phyloP scores from a whole-genome alignment of 805 yeast genomes.

The Ogataea dorogensis region DNA sequence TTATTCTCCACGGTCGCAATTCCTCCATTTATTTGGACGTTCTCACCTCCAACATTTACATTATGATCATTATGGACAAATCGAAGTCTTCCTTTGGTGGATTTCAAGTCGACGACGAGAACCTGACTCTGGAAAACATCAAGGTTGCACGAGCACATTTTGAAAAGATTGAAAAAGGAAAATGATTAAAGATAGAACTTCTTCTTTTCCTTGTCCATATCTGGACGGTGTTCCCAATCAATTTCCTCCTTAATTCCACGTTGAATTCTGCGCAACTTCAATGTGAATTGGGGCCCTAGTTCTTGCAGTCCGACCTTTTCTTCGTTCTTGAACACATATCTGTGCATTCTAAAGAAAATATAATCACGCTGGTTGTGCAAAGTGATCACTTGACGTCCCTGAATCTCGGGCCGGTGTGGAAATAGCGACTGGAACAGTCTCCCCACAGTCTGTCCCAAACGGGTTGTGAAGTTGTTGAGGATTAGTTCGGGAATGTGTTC shows the following conservation, averaged over 20 bases:
- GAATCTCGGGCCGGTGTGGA: conserved; percentile 90
- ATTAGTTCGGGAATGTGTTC: conserved; percentile 90
- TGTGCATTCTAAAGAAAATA: conserved; percentile 91
- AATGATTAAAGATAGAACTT: conserved; percentile 69
- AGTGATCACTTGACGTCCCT: conserved; percentile 94
- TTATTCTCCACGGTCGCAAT: conserved; percentile 59
- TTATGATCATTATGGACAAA: conserved; percentile 38
- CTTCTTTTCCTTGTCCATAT: conserved; percentile 94
- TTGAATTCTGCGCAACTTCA: conserved; percentile 83
- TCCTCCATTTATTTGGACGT: conserved; percentile 37
- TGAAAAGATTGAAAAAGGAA: conserved; percentile 31
- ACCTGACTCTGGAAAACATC: conserved; percentile 34
- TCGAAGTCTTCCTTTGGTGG: conserved; percentile 18
- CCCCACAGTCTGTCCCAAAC: conserved; percentile 92
- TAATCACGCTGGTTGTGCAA: conserved; percentile 95
- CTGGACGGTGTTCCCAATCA: conserved; percentile 95
- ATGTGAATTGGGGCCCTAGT: conserved; percentile 93
- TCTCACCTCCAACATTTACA: conserved; percentile 37
- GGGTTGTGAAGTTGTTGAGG: conserved; percentile 86
- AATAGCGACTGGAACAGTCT: conserved; percentile 86
- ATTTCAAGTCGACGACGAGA: conserved; percentile 33
- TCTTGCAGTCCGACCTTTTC: conserved; percentile 95
- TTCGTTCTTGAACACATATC: conserved; percentile 85
- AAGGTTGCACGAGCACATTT: conserved; percentile 35
- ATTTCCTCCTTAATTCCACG: conserved; percentile 88